These are phyloP conservation scores for Peltaster fructicola DNA, from an alignment of 2,329 filamentous ascomycete genomes.

Conservation along the genomic window DNA sequence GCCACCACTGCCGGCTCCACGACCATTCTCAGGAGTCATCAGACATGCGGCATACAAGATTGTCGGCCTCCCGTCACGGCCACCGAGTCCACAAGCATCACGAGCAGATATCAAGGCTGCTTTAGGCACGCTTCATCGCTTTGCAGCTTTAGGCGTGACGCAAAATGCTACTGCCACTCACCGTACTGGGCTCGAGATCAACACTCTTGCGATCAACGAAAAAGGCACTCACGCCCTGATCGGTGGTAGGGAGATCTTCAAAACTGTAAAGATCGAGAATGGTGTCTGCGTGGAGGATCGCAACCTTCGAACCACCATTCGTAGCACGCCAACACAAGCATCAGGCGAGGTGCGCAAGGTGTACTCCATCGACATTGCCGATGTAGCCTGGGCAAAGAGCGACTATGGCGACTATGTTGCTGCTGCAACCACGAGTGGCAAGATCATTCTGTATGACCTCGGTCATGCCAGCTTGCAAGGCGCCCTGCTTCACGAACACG, in stretches of 20 bases:
- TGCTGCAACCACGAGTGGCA: constrained; percentile 46
- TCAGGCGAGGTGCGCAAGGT: constrained; percentile 26
- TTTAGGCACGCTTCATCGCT: constrained; percentile 5
- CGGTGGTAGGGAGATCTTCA: constrained; percentile 47
- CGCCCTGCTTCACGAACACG: constrained; percentile 45
- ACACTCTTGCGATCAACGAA: constrained; percentile 45
- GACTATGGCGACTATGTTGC: constrained; percentile 42
- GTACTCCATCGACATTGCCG: constrained; percentile 39
- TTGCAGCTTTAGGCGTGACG: constrained; percentile 13
- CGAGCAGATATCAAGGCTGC: constrained; percentile 1
- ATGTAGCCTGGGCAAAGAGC: constrained; percentile 51
- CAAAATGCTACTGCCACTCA: constrained; percentile 40
- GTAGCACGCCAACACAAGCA: constrained; percentile 37
- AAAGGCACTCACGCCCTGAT: constrained; percentile 45
- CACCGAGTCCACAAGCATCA: constrained; percentile 11
- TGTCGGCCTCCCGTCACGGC: constrained; percentile 13
- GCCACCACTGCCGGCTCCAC: constrained; percentile 11
- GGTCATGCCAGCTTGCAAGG: constrained; percentile 42
- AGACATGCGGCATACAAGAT: constrained; percentile 17
- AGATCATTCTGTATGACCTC: constrained; percentile 47
- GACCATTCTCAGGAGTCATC: constrained; percentile 15
- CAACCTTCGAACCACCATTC: constrained; percentile 44
- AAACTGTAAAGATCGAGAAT: constrained; percentile 40
- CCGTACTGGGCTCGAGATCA: constrained; percentile 46
- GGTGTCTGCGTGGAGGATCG: constrained; percentile 43